A percentile compares a stretch with the other conserved stretches of the same genome.
Evolutionary conservation across 2,329 filamentous ascomycete species (phyloP).

Genomic region (Fusarium guadeloupense): DNA sequence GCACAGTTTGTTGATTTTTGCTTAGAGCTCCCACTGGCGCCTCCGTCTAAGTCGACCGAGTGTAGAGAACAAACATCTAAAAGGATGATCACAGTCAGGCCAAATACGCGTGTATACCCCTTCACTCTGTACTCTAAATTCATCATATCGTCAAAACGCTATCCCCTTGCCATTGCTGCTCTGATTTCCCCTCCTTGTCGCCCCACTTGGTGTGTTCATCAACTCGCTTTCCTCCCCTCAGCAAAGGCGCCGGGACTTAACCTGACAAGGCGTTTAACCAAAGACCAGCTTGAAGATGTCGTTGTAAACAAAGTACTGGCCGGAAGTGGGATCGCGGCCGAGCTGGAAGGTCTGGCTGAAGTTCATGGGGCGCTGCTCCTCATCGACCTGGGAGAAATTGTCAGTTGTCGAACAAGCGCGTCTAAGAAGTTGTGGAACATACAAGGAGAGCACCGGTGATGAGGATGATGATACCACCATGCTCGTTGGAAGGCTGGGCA

Average conservation of each 20-base stretch:
- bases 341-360: slow-evolving; percentile 93
- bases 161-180: slow-evolving; percentile 25
- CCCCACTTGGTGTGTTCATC: slow-evolving; percentile 26
- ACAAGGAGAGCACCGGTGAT: slow-evolving; percentile 89
- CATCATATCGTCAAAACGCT: slow-evolving; percentile 38
- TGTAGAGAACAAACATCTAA: neutral
- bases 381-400: slow-evolving; percentile 75
- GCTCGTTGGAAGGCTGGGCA: slow-evolving; percentile 75
- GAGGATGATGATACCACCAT: slow-evolving; percentile 81
- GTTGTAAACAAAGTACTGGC: slow-evolving; percentile 88
- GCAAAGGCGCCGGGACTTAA: neutral
- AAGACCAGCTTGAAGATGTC: slow-evolving; percentile 94
- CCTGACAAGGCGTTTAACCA: slow-evolving; percentile 51
- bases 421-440: slow-evolving; percentile 48
- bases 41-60: neutral
- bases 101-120: slow-evolving; percentile 6
- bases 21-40: neutral
- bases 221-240: slow-evolving; percentile 8
- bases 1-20: slow-evolving; percentile 1
- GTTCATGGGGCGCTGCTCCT: slow-evolving; percentile 86
- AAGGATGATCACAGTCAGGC: slow-evolving; percentile 13
- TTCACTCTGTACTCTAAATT: slow-evolving; percentile 32
- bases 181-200: slow-evolving; percentile 30
- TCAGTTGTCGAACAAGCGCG: neutral
- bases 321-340: slow-evolving; percentile 65